Evolutionary conservation across 441 rosid genomes (phyloP).

Genomic region (Metrosideros polymorpha): DNA sequence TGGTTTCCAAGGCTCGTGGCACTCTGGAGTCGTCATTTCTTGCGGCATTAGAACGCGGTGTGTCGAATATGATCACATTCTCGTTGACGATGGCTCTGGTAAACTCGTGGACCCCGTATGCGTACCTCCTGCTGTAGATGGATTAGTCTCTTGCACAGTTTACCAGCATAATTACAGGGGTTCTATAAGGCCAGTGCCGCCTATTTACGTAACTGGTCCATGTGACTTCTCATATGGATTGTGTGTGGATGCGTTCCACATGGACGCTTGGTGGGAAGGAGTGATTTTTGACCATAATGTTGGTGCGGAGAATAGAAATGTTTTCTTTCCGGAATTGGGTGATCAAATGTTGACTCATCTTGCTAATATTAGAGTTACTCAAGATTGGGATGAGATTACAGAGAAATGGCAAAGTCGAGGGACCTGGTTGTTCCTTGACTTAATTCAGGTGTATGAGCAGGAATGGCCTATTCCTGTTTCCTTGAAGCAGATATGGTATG

Average conservation of each 20-base stretch:
- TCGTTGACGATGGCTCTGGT: slow-evolving; percentile 17
- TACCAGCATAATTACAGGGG: slow-evolving; percentile 17
- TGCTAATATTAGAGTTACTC: slow-evolving; percentile 38
- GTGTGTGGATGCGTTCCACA: slow-evolving; percentile 48
- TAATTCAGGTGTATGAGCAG: slow-evolving; percentile 32
- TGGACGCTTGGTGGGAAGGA: slow-evolving; percentile 87
- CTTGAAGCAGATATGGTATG: slow-evolving; percentile 69
- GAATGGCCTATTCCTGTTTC: slow-evolving; percentile 36
- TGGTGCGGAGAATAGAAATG: slow-evolving; percentile 33
- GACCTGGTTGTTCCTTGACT: slow-evolving; percentile 55
- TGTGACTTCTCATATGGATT: slow-evolving; percentile 32
- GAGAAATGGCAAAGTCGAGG: slow-evolving; percentile 55
- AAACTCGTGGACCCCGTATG: slow-evolving; percentile 27
- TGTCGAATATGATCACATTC: slow-evolving; percentile 40
- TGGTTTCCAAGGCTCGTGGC: slow-evolving; percentile 76
- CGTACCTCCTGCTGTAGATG: slow-evolving; percentile 32
- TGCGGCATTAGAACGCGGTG: background rate
- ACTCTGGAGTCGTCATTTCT: slow-evolving; percentile 34
- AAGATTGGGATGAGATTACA: slow-evolving; percentile 51
- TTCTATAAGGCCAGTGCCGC: slow-evolving; percentile 45
- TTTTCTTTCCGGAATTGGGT: slow-evolving; percentile 80
- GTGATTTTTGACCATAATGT: slow-evolving; percentile 48
- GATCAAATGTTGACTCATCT: slow-evolving; percentile 34
- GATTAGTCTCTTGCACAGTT: background rate
- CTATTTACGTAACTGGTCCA: slow-evolving; percentile 12